Percentiles rank a stretch among this genome's conserved stretches.
Evolutionary conservation across 805 yeast species (phyloP).

Genomic region (Yarrowia divulgata): DNA sequence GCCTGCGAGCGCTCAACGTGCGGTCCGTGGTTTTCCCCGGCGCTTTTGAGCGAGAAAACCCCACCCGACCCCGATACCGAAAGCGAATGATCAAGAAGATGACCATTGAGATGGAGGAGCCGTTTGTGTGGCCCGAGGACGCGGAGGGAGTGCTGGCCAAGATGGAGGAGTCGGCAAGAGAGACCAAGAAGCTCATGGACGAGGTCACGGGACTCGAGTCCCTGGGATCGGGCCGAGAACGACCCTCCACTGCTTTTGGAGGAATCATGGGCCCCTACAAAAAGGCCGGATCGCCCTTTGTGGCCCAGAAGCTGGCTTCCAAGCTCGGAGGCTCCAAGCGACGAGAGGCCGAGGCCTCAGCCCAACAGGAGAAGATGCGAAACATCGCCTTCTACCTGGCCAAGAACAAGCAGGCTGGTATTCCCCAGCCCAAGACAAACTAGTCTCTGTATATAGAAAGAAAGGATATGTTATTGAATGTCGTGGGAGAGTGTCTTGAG

Average conservation of each 20-base stretch:
- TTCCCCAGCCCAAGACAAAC: constrained; percentile 34
- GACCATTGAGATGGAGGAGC: constrained; percentile 96
- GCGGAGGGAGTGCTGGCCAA: constrained; percentile 41
- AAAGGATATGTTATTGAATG: neutral
- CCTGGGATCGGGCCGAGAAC: constrained; percentile 69
- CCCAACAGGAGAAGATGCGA: constrained; percentile 42
- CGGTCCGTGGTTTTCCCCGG: constrained; percentile 86
- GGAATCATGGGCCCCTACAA: constrained; percentile 70
- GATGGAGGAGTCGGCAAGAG: constrained; percentile 53
- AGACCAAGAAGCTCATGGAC: constrained; percentile 60
- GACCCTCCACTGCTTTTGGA: constrained; percentile 74
- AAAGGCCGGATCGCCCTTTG: constrained; percentile 69
- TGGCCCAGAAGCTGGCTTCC: constrained; percentile 55
- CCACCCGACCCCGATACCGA: constrained; percentile 72
- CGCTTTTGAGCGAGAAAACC: constrained; percentile 65
- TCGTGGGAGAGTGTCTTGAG: neutral
- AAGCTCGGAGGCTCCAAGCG: constrained; percentile 58
- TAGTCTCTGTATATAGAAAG: constrained; percentile 34
- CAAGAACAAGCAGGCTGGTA: constrained; percentile 33
- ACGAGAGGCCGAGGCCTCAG: constrained; percentile 48
- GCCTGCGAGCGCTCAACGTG: constrained; percentile 85
- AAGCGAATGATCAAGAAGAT: constrained; percentile 86
- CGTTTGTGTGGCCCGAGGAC: constrained; percentile 88
- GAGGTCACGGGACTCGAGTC: constrained; percentile 55
- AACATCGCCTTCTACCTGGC: constrained; percentile 26